These are phyloP conservation scores for Ascochyta koolunga DNA, from an alignment of 2,329 filamentous ascomycete genomes.

Conservation along the genomic window DNA sequence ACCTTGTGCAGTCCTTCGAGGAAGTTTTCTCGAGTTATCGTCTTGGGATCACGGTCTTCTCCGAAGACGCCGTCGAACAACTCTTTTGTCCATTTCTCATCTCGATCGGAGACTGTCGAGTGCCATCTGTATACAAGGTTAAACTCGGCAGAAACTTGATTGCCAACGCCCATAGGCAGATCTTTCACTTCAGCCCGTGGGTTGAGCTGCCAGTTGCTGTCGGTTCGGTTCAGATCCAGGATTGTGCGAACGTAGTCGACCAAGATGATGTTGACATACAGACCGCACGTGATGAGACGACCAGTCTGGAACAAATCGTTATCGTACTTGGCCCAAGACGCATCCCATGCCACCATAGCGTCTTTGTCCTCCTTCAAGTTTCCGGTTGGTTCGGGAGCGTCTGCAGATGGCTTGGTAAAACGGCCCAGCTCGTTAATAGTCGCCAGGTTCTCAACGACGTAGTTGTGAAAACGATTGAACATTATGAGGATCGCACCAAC, in stretches of 20 bases:
- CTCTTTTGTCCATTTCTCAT: constrained; percentile 80
- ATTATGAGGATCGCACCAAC: constrained; percentile 72
- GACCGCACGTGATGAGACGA: constrained; percentile 58
- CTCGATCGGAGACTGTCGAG: constrained; percentile 74
- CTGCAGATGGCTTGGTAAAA: constrained; percentile 68
- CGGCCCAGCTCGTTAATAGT: constrained; percentile 84
- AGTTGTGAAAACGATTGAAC: constrained; percentile 81
- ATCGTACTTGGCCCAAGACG: constrained; percentile 46
- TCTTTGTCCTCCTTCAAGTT: constrained; percentile 52
- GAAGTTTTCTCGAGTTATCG: constrained; percentile 65
- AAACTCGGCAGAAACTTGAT: constrained; percentile 86
- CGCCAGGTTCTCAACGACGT: constrained; percentile 78
- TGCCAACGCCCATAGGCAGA: constrained; percentile 75
- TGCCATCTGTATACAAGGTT: constrained; percentile 90
- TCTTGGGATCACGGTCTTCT: constrained; percentile 59
- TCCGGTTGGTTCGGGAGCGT: constrained; percentile 28
- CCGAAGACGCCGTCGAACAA: constrained; percentile 48
- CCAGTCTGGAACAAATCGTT: constrained; percentile 60
- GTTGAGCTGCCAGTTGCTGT: constrained; percentile 82
- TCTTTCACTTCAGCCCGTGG: constrained; percentile 71
- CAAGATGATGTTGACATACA: constrained; percentile 61
- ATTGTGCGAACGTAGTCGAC: constrained; percentile 62
- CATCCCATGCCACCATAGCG: constrained; percentile 35
- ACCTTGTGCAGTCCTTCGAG: constrained; percentile 67
- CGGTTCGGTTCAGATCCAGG: constrained; percentile 66